A percentile compares a stretch with the other conserved stretches of the same genome.
Conservation (phyloP, 2,329 filamentous ascomycete genomes). For the Tolypocladium inflatum region DNA sequence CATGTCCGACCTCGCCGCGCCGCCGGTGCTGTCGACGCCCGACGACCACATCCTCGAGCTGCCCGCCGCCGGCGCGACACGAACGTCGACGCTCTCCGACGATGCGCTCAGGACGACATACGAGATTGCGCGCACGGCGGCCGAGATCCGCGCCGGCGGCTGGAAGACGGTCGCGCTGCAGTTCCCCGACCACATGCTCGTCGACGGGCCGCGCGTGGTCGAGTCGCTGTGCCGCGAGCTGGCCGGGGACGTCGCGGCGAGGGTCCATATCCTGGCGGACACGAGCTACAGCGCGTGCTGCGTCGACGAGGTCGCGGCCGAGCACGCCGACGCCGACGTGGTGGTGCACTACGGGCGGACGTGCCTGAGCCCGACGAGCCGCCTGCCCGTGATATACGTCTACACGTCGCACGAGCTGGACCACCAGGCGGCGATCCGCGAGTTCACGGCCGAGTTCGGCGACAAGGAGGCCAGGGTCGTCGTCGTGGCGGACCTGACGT, state of each 20-base stretch:
- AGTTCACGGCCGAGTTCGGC: slow-evolving; percentile 61
- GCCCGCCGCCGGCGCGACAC: slow-evolving; percentile 26
- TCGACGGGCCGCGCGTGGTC: slow-evolving; percentile 74
- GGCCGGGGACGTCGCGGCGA: slow-evolving; percentile 7
- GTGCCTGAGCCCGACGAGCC: slow-evolving; percentile 81
- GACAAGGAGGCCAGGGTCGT: slow-evolving; percentile 56
- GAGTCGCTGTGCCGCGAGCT: slow-evolving; percentile 35
- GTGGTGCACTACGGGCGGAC: slow-evolving; percentile 92
- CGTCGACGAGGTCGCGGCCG: slow-evolving; percentile 91
- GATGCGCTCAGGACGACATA: slow-evolving; percentile 70
- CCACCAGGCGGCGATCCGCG: slow-evolving; percentile 41
- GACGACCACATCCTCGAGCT: slow-evolving; percentile 50
- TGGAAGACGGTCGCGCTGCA: slow-evolving; percentile 82
- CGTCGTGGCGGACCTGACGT: slow-evolving; percentile 85
- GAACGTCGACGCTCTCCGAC: slow-evolving; percentile 34
- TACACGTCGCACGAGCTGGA: slow-evolving; percentile 71
- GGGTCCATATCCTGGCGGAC: slow-evolving; percentile 80
- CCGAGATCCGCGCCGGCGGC: slow-evolving; percentile 60
- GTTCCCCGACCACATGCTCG: slow-evolving; percentile 88
- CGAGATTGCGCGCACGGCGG: slow-evolving; percentile 72
- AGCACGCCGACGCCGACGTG: slow-evolving; percentile 83
- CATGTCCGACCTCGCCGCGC: slow-evolving; percentile 40
- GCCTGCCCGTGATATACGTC: slow-evolving; percentile 81
- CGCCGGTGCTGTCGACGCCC: slow-evolving; percentile 56
- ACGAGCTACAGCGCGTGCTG: slow-evolving; percentile 97